These are phyloP conservation scores for Tuber microsphaerosporum DNA, from an alignment of 495 filamentous ascomycete genomes.

Conservation along the genomic window DNA sequence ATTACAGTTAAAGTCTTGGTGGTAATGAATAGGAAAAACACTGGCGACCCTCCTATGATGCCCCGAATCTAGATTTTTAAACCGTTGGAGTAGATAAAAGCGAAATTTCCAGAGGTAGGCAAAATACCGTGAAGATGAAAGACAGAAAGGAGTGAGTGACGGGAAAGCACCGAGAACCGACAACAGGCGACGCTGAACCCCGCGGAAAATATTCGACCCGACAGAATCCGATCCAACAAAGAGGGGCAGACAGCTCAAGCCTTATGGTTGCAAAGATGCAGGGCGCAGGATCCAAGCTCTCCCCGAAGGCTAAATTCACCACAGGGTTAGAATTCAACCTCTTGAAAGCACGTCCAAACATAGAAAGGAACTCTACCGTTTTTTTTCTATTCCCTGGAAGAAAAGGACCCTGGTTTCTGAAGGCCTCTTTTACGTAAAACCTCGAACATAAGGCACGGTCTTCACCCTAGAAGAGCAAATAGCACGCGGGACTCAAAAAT, in stretches of 20 bases:
- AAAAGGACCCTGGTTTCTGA: background rate
- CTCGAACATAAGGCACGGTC: background rate
- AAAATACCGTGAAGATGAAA: background rate
- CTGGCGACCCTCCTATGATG: background rate
- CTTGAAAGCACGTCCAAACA: background rate
- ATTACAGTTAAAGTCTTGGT: background rate
- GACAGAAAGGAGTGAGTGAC: background rate
- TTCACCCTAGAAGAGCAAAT: background rate
- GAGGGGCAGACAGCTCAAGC: background rate
- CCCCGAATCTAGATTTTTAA: background rate
- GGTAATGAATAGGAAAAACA: background rate
- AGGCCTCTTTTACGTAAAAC: background rate
- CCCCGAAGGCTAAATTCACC: background rate
- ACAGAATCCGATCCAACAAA: conserved; percentile 1
- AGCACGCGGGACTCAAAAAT: background rate
- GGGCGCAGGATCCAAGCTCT: background rate
- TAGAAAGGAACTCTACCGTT: background rate
- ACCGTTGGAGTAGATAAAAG: background rate
- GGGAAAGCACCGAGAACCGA: background rate
- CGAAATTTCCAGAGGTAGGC: background rate
- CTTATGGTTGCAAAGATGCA: background rate
- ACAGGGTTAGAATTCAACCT: background rate
- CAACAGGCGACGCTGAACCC: background rate
- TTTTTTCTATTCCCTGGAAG: background rate
- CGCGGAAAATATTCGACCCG: background rate